A percentile compares a stretch with the other conserved stretches of the same genome.
These are phyloP conservation scores for Triticum turgidum DNA, from an alignment of 176 grass and related monocot genomes.

Conservation along the genomic window DNA sequence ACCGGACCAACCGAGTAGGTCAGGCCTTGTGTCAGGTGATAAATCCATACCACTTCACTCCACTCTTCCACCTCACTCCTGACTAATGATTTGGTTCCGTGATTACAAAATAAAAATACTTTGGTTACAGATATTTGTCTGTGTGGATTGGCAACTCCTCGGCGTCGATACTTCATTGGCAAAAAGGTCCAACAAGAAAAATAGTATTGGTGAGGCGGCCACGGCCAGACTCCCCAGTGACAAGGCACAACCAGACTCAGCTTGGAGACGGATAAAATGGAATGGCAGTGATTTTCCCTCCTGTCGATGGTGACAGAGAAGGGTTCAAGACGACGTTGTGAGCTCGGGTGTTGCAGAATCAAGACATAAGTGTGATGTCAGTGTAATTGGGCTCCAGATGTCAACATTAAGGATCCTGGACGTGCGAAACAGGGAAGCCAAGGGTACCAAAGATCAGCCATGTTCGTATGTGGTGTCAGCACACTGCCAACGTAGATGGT, in stretches of 20 bases:
- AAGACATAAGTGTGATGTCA: background rate
- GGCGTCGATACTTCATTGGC: background rate
- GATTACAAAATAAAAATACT: background rate
- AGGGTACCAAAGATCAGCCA: background rate
- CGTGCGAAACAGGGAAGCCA: background rate
- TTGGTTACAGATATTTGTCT: background rate
- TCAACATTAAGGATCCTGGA: constrained; percentile 6
- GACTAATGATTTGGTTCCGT: background rate
- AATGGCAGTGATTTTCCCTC: background rate
- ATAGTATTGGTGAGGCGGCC: background rate
- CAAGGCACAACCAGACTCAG: background rate
- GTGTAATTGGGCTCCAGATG: background rate
- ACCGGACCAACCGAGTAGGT: background rate
- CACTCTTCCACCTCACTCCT: background rate
- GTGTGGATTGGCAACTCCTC: background rate
- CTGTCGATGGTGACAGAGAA: background rate
- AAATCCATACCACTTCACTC: background rate
- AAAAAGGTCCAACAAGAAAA: background rate
- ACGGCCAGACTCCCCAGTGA: background rate
- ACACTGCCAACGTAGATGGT: background rate
- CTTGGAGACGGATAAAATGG: constrained; percentile 3
- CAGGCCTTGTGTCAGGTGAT: background rate
- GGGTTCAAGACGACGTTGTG: background rate
- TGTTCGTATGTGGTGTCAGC: background rate
- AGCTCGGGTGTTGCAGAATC: background rate